Percentiles rank a stretch among this genome's conserved stretches.
Evolutionary conservation across 2,329 filamentous ascomycete genomes (phyloP).

Genomic region (Sarocladiaceae sp.): DNA sequence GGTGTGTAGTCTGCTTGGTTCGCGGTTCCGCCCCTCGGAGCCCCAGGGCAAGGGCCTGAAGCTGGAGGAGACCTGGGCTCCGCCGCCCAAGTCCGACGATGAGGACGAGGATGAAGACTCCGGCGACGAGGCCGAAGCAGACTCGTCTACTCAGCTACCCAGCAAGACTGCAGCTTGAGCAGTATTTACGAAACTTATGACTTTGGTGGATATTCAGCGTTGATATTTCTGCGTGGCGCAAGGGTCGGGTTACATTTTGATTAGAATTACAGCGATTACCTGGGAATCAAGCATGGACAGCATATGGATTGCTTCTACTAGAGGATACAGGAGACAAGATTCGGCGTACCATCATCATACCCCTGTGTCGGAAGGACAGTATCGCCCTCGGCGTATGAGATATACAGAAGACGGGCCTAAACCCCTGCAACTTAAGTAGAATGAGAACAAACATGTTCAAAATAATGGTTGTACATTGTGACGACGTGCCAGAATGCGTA

Average conservation of each 20-base stretch:
- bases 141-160: slow-evolving; percentile 17
- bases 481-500: no score
- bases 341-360: background rate
- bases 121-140: slow-evolving; percentile 31
- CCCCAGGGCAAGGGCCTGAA: slow-evolving; percentile 70
- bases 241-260: no score
- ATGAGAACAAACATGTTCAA: no score
- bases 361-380: background rate
- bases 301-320: background rate
- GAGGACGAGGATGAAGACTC: slow-evolving; percentile 42
- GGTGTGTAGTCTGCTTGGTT: slow-evolving; percentile 50
- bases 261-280: background rate
- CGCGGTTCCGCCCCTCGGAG: slow-evolving; percentile 39
- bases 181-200: background rate
- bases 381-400: background rate
- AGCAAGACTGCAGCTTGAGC: background rate
- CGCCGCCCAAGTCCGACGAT: slow-evolving; percentile 58
- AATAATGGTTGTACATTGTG: no score
- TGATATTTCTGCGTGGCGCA: background rate
- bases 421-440: no score
- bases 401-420: no score
- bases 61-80: slow-evolving; percentile 76
- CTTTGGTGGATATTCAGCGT: background rate
- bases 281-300: background rate
- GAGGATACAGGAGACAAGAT: background rate